These are phyloP conservation scores for Geotrichum siamense DNA, from an alignment of 1,139 yeast species.

Conservation along the genomic window DNA sequence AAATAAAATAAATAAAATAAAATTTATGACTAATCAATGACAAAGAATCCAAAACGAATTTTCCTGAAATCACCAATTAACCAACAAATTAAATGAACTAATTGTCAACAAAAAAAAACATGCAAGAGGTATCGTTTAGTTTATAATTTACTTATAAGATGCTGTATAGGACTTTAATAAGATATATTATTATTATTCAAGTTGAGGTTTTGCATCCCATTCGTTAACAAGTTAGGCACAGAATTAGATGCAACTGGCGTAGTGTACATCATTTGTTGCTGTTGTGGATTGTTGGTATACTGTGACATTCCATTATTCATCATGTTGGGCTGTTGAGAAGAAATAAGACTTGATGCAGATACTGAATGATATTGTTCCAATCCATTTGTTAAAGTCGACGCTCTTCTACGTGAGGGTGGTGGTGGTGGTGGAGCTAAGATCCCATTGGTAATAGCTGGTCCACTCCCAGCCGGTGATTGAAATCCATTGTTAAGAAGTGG, in stretches of 20 bases:
- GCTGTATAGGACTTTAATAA: too few species aligned
- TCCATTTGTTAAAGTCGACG: constrained; percentile 1
- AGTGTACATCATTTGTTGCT: constrained; percentile 7
- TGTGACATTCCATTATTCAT: constrained; percentile 4
- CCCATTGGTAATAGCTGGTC: constrained; percentile 12
- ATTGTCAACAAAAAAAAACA: too few species aligned
- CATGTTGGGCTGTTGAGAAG: not conserved
- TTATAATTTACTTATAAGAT: too few species aligned
- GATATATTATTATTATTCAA: constrained; percentile 8
- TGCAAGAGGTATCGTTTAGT: not conserved
- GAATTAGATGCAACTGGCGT: constrained; percentile 12
- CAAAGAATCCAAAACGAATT: too few species aligned
- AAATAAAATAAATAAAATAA: too few species aligned
- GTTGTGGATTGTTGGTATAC: constrained; percentile 10
- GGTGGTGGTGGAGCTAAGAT: constrained; percentile 16
- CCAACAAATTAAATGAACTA: too few species aligned
- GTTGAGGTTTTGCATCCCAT: constrained; percentile 12
- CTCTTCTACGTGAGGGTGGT: constrained; percentile 10
- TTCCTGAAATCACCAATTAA: too few species aligned
- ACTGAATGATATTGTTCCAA: constrained; percentile 7
- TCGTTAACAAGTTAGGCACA: constrained; percentile 14
- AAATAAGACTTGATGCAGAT: constrained; percentile 9
- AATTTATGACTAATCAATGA: too few species aligned
- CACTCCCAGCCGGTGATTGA: constrained; percentile 4
- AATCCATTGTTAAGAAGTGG: constrained; percentile 6